Base-by-base conservation (phyloP, 2,329 filamentous ascomycete species). In the Cordyceps cicadae region DNA sequence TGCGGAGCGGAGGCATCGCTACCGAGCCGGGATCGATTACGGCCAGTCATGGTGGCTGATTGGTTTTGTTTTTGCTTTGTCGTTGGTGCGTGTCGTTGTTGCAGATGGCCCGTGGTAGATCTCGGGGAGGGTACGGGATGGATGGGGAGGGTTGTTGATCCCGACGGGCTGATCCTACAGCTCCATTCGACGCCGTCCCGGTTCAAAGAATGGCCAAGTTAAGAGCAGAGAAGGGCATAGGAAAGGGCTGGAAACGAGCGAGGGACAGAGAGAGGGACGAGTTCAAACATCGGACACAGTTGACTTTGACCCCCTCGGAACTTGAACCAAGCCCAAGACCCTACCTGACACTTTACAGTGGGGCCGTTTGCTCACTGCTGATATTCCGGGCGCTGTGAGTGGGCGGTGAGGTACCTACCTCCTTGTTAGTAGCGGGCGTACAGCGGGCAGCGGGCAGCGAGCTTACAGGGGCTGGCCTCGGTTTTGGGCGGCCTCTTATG, bases 11-110 rank as follows among this genome's bases (percentile, higher is more conserved):
- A 58, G 49, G 70, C 71, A 64, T 67, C 67, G 63, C 66, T 68
- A n/a, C 50, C 21, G 50, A 70, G 67, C 53, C 63, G 68, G 32
- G 69, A 70, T 55, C 67, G 64, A 48, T 70, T 65, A 62, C 63
- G 66, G 34, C 64, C 63, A 52, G 67, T 58, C 68, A 71, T 73
- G 48, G 32, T 63, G 69, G 87, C 19, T 24, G 29, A 7, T 19
- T 39, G 54, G n/a, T 82, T 24, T 26, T 51, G 15, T 19, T 26
- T 26, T 32, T 21, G 3, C 21, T 32, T 51, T 37, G 5, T 26
- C 12, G 32, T 46, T 46, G 43, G 5, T 46, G 43, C 8, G 43
- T n/a, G 7, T 11, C 29, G 29, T 29, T 29, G 26, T 3, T 29
- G 5, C 29, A 6, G 43, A 21, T 46, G 19, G 43, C 43, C n/a